Conservation (phyloP, 805 yeast species). For the Candida arabinofermentans region DNA sequence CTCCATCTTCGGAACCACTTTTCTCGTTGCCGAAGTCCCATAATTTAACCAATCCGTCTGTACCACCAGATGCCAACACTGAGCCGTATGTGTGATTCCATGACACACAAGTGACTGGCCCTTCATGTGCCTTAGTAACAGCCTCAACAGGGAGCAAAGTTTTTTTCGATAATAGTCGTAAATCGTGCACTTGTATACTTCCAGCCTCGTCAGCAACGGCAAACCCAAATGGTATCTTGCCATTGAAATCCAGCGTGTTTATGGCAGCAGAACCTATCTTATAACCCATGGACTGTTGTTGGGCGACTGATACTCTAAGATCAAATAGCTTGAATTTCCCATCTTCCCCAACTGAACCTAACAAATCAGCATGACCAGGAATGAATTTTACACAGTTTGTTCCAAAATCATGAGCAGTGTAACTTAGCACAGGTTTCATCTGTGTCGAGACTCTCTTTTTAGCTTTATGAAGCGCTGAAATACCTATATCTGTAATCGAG, state of each 20-base stretch:
- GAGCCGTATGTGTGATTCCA: conserved; percentile 64
- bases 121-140: conserved; percentile 38
- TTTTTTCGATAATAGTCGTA: conserved; percentile 42
- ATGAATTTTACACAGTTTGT: conserved; percentile 74
- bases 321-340: conserved; percentile 50
- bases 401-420: conserved; percentile 40
- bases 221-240: conserved; percentile 48
- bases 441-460: conserved; percentile 8
- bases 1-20: too few relatives aligned
- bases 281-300: neutral
- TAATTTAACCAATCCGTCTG: conserved; percentile 57
- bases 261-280: conserved; percentile 27
- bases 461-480: neutral
- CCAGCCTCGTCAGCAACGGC: conserved; percentile 70
- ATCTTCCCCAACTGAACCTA: conserved; percentile 68
- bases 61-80: conserved; percentile 61
- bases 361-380: conserved; percentile 53
- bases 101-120: conserved; percentile 57
- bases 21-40: conserved; percentile 45
- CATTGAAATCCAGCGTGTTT: conserved; percentile 59
- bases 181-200: conserved; percentile 56
- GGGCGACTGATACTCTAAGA: conserved; percentile 33
- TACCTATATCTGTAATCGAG: neutral
- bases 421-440: conserved; percentile 16
- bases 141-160: conserved; percentile 30